These are phyloP conservation scores for Excoecaria cochinchinensis DNA, from an alignment of 345 rosid species.

Conservation along the genomic window DNA sequence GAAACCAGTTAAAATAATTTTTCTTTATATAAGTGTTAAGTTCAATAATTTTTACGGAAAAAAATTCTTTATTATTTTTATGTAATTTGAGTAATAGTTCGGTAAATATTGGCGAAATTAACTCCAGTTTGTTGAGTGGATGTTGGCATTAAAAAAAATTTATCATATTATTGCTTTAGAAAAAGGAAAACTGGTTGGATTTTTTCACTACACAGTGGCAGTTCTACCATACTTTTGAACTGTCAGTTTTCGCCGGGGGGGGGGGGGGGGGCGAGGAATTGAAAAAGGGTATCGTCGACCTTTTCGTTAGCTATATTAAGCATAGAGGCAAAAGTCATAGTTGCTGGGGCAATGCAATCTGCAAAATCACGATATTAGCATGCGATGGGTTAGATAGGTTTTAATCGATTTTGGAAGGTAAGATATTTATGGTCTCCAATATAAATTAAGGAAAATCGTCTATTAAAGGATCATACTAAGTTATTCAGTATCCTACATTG, in stretches of 20 bases:
- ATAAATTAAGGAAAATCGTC: too few relatives aligned
- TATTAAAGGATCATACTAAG: too few relatives aligned
- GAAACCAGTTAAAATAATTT: too few relatives aligned
- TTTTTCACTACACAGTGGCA: background rate
- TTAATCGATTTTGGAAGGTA: background rate
- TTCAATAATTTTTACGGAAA: too few relatives aligned
- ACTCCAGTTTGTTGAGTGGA: too few relatives aligned
- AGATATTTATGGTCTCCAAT: too few relatives aligned
- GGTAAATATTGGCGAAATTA: too few relatives aligned
- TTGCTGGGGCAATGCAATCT: background rate
- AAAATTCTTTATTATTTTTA: too few relatives aligned
- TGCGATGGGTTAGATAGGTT: background rate
- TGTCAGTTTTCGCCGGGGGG: background rate
- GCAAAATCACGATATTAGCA: background rate
- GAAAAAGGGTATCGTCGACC: background rate
- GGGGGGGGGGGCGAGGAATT: too few relatives aligned
- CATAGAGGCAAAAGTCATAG: background rate
- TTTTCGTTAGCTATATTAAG: background rate
- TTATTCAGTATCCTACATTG: too few relatives aligned
- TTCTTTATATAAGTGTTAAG: too few relatives aligned
- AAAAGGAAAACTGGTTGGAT: background rate
- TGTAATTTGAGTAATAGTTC: too few relatives aligned
- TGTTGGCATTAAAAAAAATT: background rate
- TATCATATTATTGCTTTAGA: background rate
- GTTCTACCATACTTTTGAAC: background rate